These are phyloP conservation scores for Solanum ossicruentum DNA, from an alignment of 257 asterid species.

Conservation along the genomic window DNA sequence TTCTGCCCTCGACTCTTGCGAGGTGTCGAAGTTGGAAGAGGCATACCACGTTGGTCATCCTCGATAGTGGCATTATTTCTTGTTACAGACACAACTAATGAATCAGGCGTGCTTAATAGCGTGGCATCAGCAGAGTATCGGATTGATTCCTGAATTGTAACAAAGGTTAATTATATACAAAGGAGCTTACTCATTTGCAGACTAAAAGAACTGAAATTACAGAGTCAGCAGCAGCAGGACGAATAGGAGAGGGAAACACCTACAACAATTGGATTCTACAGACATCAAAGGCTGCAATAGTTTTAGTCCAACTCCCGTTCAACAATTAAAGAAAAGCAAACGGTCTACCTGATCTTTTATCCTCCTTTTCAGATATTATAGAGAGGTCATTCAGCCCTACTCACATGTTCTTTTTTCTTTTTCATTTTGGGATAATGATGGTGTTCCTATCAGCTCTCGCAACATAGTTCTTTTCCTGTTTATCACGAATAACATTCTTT, in stretches of 20 bases:
- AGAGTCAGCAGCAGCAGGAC: background rate
- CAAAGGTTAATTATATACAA: background rate
- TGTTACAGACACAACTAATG: conserved; percentile 60
- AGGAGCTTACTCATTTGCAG: conserved; percentile 10
- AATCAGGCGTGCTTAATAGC: conserved; percentile 65
- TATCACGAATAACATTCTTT: background rate
- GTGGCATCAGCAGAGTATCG: conserved; percentile 85
- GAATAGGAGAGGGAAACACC: background rate
- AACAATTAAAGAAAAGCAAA: background rate
- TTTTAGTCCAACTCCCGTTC: background rate
- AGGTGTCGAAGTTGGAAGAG: conserved; percentile 44
- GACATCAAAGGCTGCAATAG: background rate
- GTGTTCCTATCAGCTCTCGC: background rate
- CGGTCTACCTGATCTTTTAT: background rate
- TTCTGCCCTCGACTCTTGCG: conserved; percentile 55
- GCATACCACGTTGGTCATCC: conserved; percentile 39
- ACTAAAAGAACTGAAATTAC: background rate
- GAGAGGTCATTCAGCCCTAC: background rate
- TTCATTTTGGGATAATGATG: background rate
- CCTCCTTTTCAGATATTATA: background rate
- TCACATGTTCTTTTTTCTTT: background rate
- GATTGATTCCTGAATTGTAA: conserved; percentile 65
- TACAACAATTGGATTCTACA: background rate
- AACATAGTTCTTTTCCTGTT: background rate
- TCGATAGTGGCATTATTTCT: conserved; percentile 32